Conservation (phyloP, 2,329 filamentous ascomycete genomes). For the Trichoderma sp. region DNA sequence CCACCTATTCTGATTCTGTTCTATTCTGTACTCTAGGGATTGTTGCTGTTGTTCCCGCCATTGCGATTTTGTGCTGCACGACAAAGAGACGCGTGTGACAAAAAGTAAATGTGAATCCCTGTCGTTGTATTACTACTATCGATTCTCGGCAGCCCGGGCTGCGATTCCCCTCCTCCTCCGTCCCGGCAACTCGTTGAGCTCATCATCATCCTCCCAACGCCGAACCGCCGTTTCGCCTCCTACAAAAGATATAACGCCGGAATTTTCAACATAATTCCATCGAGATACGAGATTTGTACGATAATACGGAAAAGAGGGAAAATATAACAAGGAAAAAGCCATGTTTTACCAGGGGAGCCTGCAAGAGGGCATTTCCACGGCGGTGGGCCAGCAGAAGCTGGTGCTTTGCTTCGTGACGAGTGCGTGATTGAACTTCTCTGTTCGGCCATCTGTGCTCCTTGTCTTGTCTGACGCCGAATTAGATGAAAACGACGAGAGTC, state of each 20-base stretch:
- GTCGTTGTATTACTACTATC: neutral
- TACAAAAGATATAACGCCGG: neutral
- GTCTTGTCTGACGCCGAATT: neutral
- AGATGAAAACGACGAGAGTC: conserved; percentile 71
- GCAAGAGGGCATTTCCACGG: conserved; percentile 75
- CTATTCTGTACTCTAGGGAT: neutral
- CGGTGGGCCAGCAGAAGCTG: conserved; percentile 71
- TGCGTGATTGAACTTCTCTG: conserved; percentile 37
- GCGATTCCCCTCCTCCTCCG: conserved; percentile 3
- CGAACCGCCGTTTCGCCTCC: neutral
- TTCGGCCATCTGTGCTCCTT: neutral
- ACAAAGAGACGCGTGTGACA: neutral
- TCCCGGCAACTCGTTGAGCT: neutral
- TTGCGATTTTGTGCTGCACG: neutral
- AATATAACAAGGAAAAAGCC: neutral
- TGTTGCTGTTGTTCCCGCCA: neutral
- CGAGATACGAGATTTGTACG: neutral
- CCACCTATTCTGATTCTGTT: neutral
- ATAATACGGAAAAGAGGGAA: no score
- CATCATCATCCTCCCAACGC: neutral
- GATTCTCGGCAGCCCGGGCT: neutral
- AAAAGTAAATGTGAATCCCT: neutral
- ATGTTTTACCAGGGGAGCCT: conserved; percentile 85
- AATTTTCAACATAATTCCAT: neutral
- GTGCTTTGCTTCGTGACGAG: conserved; percentile 84